Evolutionary conservation across 2,329 filamentous ascomycete genomes (phyloP).

Genomic region (Ascochyta clinopodiicola): DNA sequence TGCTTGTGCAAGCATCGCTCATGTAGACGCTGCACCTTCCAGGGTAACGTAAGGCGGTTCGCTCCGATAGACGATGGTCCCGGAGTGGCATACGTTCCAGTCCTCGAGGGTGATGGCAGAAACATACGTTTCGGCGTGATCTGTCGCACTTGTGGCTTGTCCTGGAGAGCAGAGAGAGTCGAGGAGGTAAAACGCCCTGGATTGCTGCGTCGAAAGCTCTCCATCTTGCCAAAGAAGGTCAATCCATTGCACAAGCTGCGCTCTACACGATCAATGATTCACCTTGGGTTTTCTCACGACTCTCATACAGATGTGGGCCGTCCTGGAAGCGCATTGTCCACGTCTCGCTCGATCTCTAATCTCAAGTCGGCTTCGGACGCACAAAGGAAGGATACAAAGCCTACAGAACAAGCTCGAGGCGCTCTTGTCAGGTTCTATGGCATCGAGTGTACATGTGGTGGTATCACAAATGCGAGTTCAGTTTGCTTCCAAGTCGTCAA

Average conservation of each 20-base stretch:
- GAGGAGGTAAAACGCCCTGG: constrained; percentile 2
- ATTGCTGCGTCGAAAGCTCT: constrained; percentile 10
- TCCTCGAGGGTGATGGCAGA: neutral
- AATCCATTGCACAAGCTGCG: constrained; percentile 21
- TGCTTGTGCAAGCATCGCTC: constrained; percentile 36
- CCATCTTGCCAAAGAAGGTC: constrained; percentile 21
- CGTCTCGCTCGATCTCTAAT: constrained; percentile 18
- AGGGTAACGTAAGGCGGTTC: constrained; percentile 29
- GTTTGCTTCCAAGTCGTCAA: constrained; percentile 35
- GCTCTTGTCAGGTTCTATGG: constrained; percentile 29
- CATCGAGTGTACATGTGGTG: constrained; percentile 29
- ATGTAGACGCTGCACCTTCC: constrained; percentile 30
- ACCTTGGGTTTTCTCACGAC: neutral
- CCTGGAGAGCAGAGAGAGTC: constrained; percentile 26
- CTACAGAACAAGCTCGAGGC: constrained; percentile 22
- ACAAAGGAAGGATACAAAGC: constrained; percentile 11
- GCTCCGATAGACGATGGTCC: constrained; percentile 34
- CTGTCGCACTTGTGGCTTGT: constrained; percentile 32
- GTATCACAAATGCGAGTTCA: constrained; percentile 17
- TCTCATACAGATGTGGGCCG: neutral
- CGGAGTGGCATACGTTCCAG: constrained; percentile 21
- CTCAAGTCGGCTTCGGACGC: constrained; percentile 17
- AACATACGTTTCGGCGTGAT: constrained; percentile 32
- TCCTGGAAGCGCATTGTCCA: neutral
- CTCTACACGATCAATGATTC: constrained; percentile 20